phyloP scores from a whole-genome alignment of 2,329 filamentous ascomycete genomes.

The Alternaria incomplexa region DNA sequence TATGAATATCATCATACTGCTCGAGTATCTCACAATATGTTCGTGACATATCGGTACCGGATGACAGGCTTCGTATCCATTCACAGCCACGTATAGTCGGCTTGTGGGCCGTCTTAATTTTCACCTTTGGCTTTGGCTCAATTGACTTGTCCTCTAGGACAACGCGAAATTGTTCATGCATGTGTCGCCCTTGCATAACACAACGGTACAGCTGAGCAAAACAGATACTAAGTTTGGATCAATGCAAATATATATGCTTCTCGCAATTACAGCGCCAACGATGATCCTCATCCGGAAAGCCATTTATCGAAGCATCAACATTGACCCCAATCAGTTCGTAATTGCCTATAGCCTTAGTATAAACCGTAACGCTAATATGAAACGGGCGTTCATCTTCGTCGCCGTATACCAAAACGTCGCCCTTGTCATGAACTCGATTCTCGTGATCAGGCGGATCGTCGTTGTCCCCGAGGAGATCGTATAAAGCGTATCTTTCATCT shows the following conservation, averaged over 20 bases:
- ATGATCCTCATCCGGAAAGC: neutral
- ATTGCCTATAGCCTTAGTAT: neutral
- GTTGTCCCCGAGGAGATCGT: neutral
- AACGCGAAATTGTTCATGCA: neutral
- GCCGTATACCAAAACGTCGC: neutral
- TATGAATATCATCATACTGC: neutral
- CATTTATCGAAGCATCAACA: neutral
- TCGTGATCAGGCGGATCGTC: neutral
- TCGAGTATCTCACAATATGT: neutral
- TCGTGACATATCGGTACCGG: neutral
- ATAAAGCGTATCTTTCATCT: neutral
- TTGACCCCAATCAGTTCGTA: fast-evolving
- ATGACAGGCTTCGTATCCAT: neutral
- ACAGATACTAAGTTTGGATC: neutral
- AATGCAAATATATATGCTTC: neutral
- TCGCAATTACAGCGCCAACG: neutral
- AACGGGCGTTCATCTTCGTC: fast-evolving
- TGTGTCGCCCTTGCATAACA: neutral
- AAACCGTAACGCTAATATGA: neutral
- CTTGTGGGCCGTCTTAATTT: neutral
- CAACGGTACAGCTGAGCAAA: fast-evolving
- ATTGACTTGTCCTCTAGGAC: too few species aligned
- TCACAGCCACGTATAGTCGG: neutral
- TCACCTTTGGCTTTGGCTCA: fast-evolving
- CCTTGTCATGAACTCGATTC: neutral